These are phyloP conservation scores for Exophiala mesophila DNA, from an alignment of 2,329 filamentous ascomycete species.

Conservation along the genomic window DNA sequence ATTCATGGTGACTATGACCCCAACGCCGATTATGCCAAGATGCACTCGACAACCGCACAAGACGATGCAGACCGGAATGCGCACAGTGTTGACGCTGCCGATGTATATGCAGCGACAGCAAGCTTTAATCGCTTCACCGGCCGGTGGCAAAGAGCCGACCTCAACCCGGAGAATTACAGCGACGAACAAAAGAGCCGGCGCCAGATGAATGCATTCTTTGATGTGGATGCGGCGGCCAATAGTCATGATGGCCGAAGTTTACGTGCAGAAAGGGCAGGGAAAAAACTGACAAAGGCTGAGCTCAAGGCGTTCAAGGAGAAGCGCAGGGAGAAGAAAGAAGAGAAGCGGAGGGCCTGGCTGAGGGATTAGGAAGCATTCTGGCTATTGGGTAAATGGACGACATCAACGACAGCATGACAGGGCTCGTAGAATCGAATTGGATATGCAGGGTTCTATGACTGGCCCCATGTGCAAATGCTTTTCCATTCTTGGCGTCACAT, in stretches of 20 bases:
- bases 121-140: conserved; percentile 92
- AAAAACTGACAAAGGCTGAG: conserved; percentile 79
- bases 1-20: conserved; percentile 97
- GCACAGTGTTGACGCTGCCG: conserved; percentile 38
- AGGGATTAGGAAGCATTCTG: conserved; percentile 57
- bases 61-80: conserved; percentile 32
- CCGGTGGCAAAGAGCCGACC: conserved; percentile 65
- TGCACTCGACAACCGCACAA: conserved; percentile 36
- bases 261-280: conserved; percentile 81
- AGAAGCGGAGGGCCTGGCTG: conserved; percentile 89
- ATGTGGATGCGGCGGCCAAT: conserved; percentile 90
- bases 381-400: too few species aligned
- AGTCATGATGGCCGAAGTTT: conserved; percentile 83
- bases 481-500: too few species aligned
- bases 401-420: too few species aligned
- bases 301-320: conserved; percentile 90
- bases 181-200: conserved; percentile 82
- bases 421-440: too few species aligned
- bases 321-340: conserved; percentile 81
- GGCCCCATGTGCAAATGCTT: too few species aligned
- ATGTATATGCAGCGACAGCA: conserved; percentile 62
- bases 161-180: conserved; percentile 69
- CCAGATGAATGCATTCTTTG: conserved; percentile 93
- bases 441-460: too few species aligned
- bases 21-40: conserved; percentile 84